A percentile compares a stretch with the other conserved stretches of the same genome.
Conservation (phyloP, 192 early-diverging fungal genomes). For the Pilobolus umbonatus region DNA sequence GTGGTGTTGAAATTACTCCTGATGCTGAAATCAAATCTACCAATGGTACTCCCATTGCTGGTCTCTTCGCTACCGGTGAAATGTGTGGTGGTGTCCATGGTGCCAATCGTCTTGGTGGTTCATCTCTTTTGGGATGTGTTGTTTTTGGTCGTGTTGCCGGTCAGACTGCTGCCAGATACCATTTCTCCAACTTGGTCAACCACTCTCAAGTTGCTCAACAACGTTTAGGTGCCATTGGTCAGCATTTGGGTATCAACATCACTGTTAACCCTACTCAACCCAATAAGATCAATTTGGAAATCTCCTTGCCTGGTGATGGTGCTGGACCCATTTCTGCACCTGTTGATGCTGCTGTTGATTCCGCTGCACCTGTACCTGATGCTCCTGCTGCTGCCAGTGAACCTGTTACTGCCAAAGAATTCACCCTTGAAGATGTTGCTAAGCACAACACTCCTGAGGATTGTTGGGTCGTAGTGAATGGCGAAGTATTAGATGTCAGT, state of each 20-base stretch:
- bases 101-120: constrained; percentile 93
- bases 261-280: constrained; percentile 49
- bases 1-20: constrained; percentile 81
- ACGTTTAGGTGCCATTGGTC: constrained; percentile 63
- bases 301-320: constrained; percentile 42
- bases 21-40: constrained; percentile 55
- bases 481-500: constrained; percentile 73
- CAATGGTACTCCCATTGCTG: constrained; percentile 59
- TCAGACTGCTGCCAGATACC: constrained; percentile 55
- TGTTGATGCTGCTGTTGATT: constrained; percentile 24
- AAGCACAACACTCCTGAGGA: constrained; percentile 80
- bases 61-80: constrained; percentile 88
- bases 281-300: constrained; percentile 45
- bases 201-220: constrained; percentile 46
- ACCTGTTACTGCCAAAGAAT: constrained; percentile 41
- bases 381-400: constrained; percentile 31
- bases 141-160: constrained; percentile 96
- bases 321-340: constrained; percentile 17
- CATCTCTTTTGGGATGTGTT: constrained; percentile 90
- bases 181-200: constrained; percentile 41
- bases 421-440: constrained; percentile 71
- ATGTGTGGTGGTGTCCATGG: constrained; percentile 95
- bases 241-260: constrained; percentile 61
- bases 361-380: constrained; percentile 34
- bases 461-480: constrained; percentile 86